Evolutionary conservation across 2,329 filamentous ascomycete species (phyloP).

Genomic region (Aspergillus alliaceus): DNA sequence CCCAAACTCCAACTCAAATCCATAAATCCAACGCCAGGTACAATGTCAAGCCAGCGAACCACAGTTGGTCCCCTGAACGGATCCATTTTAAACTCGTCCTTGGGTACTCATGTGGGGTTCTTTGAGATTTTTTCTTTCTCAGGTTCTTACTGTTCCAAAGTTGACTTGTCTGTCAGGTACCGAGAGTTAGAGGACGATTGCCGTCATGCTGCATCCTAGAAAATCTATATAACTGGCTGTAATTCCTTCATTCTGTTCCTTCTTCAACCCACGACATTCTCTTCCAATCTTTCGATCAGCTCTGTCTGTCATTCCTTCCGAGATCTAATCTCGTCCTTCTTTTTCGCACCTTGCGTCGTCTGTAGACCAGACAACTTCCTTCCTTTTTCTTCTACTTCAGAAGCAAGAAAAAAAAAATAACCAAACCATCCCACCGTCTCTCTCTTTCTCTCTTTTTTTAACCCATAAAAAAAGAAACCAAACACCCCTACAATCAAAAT

Average conservation of each 20-base stretch:
- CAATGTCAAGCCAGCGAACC: not conserved
- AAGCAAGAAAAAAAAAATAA: not conserved
- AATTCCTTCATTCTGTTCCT: not conserved
- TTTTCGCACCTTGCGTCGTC: not conserved
- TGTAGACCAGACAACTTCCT: not conserved
- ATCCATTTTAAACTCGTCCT: not conserved
- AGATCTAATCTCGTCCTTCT: slow-evolving; percentile 5
- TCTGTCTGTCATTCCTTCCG: slow-evolving; percentile 1
- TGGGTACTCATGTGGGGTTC: not conserved
- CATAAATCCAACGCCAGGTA: not conserved
- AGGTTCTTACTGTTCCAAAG: not conserved
- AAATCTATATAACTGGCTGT: slow-evolving; percentile 12
- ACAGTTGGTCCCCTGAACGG: not conserved
- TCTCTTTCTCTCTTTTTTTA: not conserved
- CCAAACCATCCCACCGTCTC: not conserved
- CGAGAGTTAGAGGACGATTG: not conserved
- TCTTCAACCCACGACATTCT: slow-evolving; percentile 2
- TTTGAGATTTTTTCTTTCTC: not conserved
- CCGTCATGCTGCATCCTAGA: not conserved
- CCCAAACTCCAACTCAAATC: not conserved
- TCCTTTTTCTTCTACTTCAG: not conserved
- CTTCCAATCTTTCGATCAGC: slow-evolving; percentile 1
- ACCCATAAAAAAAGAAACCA: slow-evolving; percentile 1
- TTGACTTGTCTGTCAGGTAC: not conserved
- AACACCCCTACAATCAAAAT: slow-evolving; percentile 23